phyloP scores from a whole-genome alignment of 352 stramenopile species.

The Phytopythium cucurbitacearum region DNA sequence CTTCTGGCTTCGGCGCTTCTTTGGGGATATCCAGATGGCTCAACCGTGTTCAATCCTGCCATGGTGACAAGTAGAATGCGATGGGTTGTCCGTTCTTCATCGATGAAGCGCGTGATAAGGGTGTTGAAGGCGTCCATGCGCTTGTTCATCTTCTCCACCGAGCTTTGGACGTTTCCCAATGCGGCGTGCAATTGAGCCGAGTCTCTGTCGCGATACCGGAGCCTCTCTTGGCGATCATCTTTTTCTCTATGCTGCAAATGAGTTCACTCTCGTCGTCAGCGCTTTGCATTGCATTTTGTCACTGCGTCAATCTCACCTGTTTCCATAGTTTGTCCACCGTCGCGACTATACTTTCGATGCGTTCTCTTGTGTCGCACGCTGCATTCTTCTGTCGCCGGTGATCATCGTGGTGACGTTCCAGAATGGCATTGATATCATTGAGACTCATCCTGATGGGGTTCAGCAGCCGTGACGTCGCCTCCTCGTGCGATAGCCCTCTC shows the following conservation, averaged over 20 bases:
- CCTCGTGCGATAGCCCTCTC: background rate
- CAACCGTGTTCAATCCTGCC: background rate
- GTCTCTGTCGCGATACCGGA: background rate
- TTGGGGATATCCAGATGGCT: too few relatives aligned
- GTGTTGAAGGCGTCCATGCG: conserved; percentile 17
- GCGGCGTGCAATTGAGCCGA: conserved; percentile 9
- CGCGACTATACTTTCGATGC: conserved; percentile 11
- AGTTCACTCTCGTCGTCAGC: background rate
- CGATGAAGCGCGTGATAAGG: conserved; percentile 9
- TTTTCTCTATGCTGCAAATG: background rate
- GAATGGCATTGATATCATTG: background rate
- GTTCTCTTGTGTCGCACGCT: conserved; percentile 10
- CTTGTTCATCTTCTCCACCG: conserved; percentile 15
- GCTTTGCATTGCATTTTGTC: background rate
- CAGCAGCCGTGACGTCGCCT: background rate
- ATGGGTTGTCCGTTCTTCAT: conserved; percentile 13
- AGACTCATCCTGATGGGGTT: conserved; percentile 4
- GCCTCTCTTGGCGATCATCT: conserved; percentile 9
- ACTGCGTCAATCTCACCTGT: conserved; percentile 21
- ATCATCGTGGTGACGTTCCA: conserved; percentile 3
- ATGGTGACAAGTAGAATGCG: conserved; percentile 15
- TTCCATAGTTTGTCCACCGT: conserved; percentile 18
- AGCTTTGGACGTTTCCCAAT: conserved; percentile 14
- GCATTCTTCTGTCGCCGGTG: conserved; percentile 3
- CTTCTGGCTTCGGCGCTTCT: too few relatives aligned